These are phyloP conservation scores for Anthoceros angustus DNA, from an alignment of 225 moss, liverwort and hornwort genomes.

Conservation along the genomic window DNA sequence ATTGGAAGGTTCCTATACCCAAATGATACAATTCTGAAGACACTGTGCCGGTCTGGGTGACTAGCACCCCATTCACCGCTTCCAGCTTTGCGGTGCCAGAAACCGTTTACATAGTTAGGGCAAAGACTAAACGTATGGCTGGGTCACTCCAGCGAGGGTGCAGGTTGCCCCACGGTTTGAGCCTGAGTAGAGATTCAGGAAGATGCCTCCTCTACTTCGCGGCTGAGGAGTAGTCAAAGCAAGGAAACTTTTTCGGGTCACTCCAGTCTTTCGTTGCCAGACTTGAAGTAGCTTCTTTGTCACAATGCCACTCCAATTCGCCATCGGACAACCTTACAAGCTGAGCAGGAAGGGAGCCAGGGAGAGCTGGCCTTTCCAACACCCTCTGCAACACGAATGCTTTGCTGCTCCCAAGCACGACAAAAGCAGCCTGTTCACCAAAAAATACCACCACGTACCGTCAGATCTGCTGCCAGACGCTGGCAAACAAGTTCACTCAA, in stretches of 20 bases:
- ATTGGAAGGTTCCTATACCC: neutral
- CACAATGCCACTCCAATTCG: constrained; percentile 36
- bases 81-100: too few species aligned
- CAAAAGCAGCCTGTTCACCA: constrained; percentile 25
- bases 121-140: too few species aligned
- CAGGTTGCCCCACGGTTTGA: too few species aligned
- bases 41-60: neutral
- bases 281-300: constrained; percentile 34
- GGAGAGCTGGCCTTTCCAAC: constrained; percentile 36
- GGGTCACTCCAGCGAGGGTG: too few species aligned
- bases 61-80: neutral
- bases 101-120: too few species aligned
- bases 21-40: neutral
- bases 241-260: constrained; percentile 47
- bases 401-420: constrained; percentile 41
- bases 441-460: neutral
- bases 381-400: constrained; percentile 42
- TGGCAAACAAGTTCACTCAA: neutral
- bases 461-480: too few species aligned
- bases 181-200: too few species aligned
- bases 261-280: constrained; percentile 25
- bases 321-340: constrained; percentile 34
- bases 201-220: neutral
- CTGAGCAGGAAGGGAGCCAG: constrained; percentile 43
- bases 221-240: constrained; percentile 15